Percentiles rank a stretch among this genome's conserved stretches.
phyloP scores from a whole-genome alignment of 2,329 filamentous ascomycete genomes.

The Bertia moriformis region DNA sequence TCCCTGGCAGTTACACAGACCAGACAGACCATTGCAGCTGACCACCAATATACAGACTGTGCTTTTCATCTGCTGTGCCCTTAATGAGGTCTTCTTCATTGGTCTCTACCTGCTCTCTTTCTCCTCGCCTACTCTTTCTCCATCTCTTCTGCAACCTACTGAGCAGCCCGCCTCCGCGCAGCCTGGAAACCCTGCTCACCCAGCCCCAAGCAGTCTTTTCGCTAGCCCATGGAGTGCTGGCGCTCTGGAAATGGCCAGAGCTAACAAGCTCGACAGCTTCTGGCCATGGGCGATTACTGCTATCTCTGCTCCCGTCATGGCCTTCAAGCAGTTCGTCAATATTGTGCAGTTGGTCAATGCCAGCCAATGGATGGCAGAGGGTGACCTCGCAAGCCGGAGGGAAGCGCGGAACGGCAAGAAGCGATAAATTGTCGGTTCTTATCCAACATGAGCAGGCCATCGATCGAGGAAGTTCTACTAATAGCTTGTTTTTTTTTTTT shows the following conservation, averaged over 20 bases:
- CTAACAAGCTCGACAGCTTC: conserved; percentile 44
- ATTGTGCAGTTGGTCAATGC: conserved; percentile 50
- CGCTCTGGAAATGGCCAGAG: conserved; percentile 49
- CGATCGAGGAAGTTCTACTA: too few species aligned
- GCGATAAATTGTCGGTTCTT: conserved; percentile 2
- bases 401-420: conserved; percentile 9
- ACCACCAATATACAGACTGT: conserved; percentile 46
- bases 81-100: conserved; percentile 58
- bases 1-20: too few species aligned
- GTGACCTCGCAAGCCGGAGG: conserved; percentile 33
- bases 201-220: conserved; percentile 34
- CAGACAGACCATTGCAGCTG: too few species aligned
- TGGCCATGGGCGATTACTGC: conserved; percentile 46
- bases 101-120: conserved; percentile 56
- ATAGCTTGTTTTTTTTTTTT: too few species aligned
- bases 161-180: conserved; percentile 19
- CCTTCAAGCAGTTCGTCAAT: conserved; percentile 50
- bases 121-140: conserved; percentile 46
- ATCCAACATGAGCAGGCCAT: too few species aligned
- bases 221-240: conserved; percentile 48
- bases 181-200: conserved; percentile 30
- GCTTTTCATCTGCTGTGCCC: conserved; percentile 46
- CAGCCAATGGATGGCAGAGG: conserved; percentile 50
- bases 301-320: conserved; percentile 42
- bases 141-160: conserved; percentile 36